Evolutionary conservation across 768 basidiomycete species (phyloP), one percentile per base, ranked within the genome.

Genomic region (Kwoniella sp.): DNA sequence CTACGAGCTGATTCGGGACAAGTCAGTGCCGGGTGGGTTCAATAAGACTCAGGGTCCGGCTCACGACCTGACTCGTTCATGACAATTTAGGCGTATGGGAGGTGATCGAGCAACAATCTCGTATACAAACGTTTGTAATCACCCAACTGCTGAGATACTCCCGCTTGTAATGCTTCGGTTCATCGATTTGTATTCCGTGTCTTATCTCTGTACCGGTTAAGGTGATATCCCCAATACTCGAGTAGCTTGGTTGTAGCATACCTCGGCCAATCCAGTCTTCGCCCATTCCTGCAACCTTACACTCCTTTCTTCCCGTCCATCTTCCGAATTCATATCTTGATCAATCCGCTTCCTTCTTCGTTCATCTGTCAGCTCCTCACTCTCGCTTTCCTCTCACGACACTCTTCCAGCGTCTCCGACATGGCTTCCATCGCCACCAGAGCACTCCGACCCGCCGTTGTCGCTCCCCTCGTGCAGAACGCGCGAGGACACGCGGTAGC

Each of bases 401-500:
- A 37, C 56, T 17, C 50, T 45, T 45, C 17, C 47, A 23, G 50
- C 50, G 23, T 25, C 15, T 25, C 20, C 51, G 53, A 20, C 45
- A 71, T 68, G 59, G 26, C 53, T 15, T 52, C 55, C 37, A 30
- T 65, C 62, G 41, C 69, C 28, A 28, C 55, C 8, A 57, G 56
- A 30, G 61, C 65, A 53, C 58, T 63, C 58, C 65, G 68, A 31
- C 70, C 70, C 1, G 28, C 69, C 13, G 34, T 58, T 17, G 20
- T 69, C 20, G 58, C 65, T 25, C 72, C 72, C 2, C 4, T 65
- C 1, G 45, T 66, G 4, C 53, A 56, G 25, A 67, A 71, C 34
- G 65, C 61, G 26, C 58, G 74, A 58, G 70, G 72, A 22, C 74
- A 73, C 55, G 74, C 74, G 29, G 70, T 72, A 22, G 74, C 72